Conservation (phyloP, 768 basidiomycete species). For the Amanita muscaria region DNA sequence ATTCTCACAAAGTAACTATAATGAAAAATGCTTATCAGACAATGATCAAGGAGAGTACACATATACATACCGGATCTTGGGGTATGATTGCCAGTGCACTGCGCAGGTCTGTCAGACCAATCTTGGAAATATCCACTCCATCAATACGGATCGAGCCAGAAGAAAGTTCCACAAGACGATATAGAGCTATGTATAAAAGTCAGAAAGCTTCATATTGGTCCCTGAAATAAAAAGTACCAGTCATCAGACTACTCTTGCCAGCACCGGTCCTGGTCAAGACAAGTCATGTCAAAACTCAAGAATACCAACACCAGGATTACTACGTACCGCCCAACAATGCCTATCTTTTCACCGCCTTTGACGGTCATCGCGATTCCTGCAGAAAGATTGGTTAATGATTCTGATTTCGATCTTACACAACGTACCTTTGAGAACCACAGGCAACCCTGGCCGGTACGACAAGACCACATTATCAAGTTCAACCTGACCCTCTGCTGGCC, state of each 20-base stretch:
- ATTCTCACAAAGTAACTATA: no score
- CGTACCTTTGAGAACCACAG: no score
- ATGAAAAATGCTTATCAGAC: no score
- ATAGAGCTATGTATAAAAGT: slow-evolving; percentile 31
- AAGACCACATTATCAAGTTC: no score
- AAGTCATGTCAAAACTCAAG: no score
- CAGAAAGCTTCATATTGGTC: background rate
- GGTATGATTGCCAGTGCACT: slow-evolving; percentile 71
- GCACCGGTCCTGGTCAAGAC: slow-evolving; percentile 63
- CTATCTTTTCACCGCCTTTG: slow-evolving; percentile 78
- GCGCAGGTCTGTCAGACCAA: slow-evolving; percentile 67
- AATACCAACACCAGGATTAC: no score
- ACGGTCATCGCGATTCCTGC: slow-evolving; percentile 58
- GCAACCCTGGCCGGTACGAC: no score
- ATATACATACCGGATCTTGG: slow-evolving; percentile 59
- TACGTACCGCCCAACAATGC: slow-evolving; percentile 62
- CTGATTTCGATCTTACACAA: background rate
- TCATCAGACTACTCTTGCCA: slow-evolving; percentile 90
- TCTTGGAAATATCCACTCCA: no score
- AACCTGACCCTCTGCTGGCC: slow-evolving; percentile 72
- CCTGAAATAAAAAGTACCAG: slow-evolving; percentile 27
- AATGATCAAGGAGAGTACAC: slow-evolving; percentile 4
- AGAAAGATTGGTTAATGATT: no score
- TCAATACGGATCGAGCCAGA: no score
- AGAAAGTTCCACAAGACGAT: no score